Evolutionary conservation across 129 eudicot genomes (phyloP), one percentile per base, ranked within the genome.

Genomic region (Chrysanthemum makinoi): DNA sequence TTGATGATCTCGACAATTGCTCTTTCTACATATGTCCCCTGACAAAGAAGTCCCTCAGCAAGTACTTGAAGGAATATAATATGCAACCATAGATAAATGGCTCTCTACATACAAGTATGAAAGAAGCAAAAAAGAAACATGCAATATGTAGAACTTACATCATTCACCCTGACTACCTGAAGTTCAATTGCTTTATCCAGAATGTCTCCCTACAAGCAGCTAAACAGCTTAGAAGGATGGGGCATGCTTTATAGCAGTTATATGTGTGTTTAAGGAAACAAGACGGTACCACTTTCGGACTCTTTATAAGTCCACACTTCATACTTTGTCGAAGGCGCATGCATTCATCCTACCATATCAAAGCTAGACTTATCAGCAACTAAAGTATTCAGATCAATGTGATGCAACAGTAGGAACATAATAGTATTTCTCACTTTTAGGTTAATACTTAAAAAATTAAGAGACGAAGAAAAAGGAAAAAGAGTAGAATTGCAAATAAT

Each of bases 261-360:
- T 62, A 57, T 5, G 17, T 46, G 15, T 3, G 30, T 54, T 39
- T 14, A 22, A 3, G 12, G 18, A 51, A 60, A 18, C 6, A 19
- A 44, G n/a, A 57, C 72, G 74, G 80, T 86, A 95, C 99, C 97
- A 95, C 99, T 50, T 86, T 95, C 87, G 85, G 81, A 66, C 86
- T 75, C 56, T 70, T 83, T 74, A 88, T 80, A 15, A 95, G 84
- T 65, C 97, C 99, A 81, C 95, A 90, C 82, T 90, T 95, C 57
- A 95, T 90, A 75, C 99, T 95, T 80, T 90, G 97, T 48, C 96
- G 94, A 74, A 95, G 78, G 46, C 99, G 96, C 82, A 86, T 88
- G 91, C 99, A 95, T 83, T 95, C 99, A 75, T 95, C 99, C 99
- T 95, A 79, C 26, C 35, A 71, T 24, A 66, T 60, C 50, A 66